Evolutionary conservation across 441 rosid genomes (phyloP).

Genomic region (Gossypium schwendimanii): DNA sequence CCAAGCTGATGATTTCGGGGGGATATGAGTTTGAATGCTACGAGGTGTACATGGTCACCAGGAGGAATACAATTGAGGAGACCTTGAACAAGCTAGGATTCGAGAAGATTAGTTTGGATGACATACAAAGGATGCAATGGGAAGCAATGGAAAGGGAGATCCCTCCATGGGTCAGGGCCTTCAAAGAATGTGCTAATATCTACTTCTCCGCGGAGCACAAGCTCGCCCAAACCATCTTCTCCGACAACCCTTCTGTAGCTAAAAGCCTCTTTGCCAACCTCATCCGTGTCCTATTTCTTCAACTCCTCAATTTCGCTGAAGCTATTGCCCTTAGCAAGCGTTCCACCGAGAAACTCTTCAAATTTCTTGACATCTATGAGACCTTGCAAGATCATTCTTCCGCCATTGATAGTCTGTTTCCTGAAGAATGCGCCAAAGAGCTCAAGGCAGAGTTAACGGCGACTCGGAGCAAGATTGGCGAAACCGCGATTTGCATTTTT

Average conservation of each 20-base stretch:
- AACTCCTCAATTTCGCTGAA: conserved; percentile 65
- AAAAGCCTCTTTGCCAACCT: conserved; percentile 46
- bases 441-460: conserved; percentile 43
- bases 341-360: conserved; percentile 73
- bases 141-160: conserved; percentile 72
- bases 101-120: conserved; percentile 68
- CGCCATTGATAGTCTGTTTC: conserved; percentile 32
- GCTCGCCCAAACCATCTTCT: conserved; percentile 44
- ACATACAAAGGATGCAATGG: conserved; percentile 74
- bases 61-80: conserved; percentile 56
- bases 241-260: conserved; percentile 23
- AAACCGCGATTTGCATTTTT: conserved; percentile 56
- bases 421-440: conserved; percentile 34
- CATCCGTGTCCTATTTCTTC: conserved; percentile 42
- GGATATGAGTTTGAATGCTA: conserved; percentile 67
- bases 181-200: conserved; percentile 42
- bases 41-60: conserved; percentile 45
- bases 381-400: conserved; percentile 50
- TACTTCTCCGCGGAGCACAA: conserved; percentile 55
- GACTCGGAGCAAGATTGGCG: conserved; percentile 57
- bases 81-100: conserved; percentile 47
- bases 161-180: conserved; percentile 52
- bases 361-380: conserved; percentile 75
- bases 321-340: conserved; percentile 66
- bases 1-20: conserved; percentile 50